A percentile compares a stretch with the other conserved stretches of the same genome.
Evolutionary conservation across 108 stramenopile genomes (phyloP).

Genomic region (Chaetoceros tenuissimus): DNA sequence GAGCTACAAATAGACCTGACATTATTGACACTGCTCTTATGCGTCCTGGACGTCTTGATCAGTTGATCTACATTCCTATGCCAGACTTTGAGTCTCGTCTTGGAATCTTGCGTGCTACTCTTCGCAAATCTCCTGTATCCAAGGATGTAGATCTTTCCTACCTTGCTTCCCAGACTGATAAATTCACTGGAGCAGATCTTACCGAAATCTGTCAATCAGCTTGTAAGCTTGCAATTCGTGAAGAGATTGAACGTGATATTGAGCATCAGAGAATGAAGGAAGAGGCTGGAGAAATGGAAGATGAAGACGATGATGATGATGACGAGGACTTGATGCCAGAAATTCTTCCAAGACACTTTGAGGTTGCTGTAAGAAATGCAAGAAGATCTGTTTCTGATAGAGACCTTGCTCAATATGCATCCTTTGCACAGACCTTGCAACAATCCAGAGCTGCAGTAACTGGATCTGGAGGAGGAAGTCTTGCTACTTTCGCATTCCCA

Average conservation of each 20-base stretch:
- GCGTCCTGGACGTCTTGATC: slow-evolving; percentile 99
- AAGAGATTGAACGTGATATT: slow-evolving; percentile 96
- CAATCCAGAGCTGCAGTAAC: slow-evolving; percentile 88
- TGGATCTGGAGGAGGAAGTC: slow-evolving; percentile 78
- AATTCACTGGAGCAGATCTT: slow-evolving; percentile 99
- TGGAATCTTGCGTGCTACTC: slow-evolving; percentile 93
- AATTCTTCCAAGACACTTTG: slow-evolving; percentile 95
- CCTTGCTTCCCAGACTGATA: slow-evolving; percentile 95
- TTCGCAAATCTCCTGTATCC: slow-evolving; percentile 95
- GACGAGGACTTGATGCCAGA: slow-evolving; percentile 95
- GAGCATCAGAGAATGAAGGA: slow-evolving; percentile 90
- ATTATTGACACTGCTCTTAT: slow-evolving; percentile 99
- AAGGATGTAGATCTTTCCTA: slow-evolving; percentile 97
- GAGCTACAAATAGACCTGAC: slow-evolving; percentile 98
- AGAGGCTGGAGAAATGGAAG: slow-evolving; percentile 80
- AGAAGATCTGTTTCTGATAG: slow-evolving; percentile 96
- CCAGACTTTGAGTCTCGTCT: slow-evolving; percentile 96
- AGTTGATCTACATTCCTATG: slow-evolving; percentile 99
- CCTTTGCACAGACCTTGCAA: slow-evolving; percentile 95
- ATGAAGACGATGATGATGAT: slow-evolving; percentile 84
- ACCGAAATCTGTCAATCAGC: slow-evolving; percentile 99
- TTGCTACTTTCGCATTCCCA: slow-evolving; percentile 90
- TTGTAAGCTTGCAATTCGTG: slow-evolving; percentile 98
- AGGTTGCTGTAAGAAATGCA: slow-evolving; percentile 92
- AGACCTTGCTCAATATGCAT: slow-evolving; percentile 98